Evolutionary conservation across 371 early-diverging fungal genomes (phyloP).

Genomic region (Mortierella sp.): DNA sequence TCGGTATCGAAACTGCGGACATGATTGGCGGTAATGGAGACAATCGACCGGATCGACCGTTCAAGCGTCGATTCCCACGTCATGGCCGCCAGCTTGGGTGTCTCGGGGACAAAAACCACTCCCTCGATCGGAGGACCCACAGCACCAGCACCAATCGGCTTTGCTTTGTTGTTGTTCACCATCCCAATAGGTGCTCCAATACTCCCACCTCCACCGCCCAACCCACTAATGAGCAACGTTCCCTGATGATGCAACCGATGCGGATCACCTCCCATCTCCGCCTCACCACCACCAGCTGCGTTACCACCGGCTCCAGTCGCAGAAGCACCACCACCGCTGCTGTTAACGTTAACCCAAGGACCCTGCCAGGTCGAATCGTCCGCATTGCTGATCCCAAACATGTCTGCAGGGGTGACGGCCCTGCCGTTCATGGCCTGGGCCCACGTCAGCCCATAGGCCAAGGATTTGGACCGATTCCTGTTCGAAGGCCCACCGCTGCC

Average conservation of each 20-base stretch:
- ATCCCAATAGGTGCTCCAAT: slow-evolving; percentile 22
- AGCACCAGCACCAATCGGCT: slow-evolving; percentile 24
- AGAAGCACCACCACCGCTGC: neutral
- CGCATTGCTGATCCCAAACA: slow-evolving; percentile 32
- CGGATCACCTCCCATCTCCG: slow-evolving; percentile 4
- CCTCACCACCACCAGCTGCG: slow-evolving; percentile 29
- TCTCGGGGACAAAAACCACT: slow-evolving; percentile 44
- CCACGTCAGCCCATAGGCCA: slow-evolving; percentile 50
- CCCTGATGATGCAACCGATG: slow-evolving; percentile 39
- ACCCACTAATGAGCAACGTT: slow-evolving; percentile 11
- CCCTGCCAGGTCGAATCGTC: slow-evolving; percentile 40
- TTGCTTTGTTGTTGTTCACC: neutral
- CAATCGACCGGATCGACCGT: slow-evolving; percentile 82
- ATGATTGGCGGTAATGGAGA: slow-evolving; percentile 87
- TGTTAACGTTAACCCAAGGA: slow-evolving; percentile 15
- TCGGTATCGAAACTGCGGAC: slow-evolving; percentile 93
- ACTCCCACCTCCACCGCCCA: slow-evolving; percentile 25
- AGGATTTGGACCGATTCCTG: slow-evolving; percentile 47
- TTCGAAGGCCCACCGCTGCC: neutral
- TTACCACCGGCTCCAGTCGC: slow-evolving; percentile 1
- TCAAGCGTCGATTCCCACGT: slow-evolving; percentile 86
- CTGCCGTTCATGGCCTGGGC: slow-evolving; percentile 56
- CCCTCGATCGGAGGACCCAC: slow-evolving; percentile 49
- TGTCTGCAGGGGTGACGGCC: slow-evolving; percentile 31
- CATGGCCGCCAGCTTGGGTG: slow-evolving; percentile 58